These are phyloP conservation scores for Rubia occidens DNA, from an alignment of 305 asterid species.

Conservation along the genomic window DNA sequence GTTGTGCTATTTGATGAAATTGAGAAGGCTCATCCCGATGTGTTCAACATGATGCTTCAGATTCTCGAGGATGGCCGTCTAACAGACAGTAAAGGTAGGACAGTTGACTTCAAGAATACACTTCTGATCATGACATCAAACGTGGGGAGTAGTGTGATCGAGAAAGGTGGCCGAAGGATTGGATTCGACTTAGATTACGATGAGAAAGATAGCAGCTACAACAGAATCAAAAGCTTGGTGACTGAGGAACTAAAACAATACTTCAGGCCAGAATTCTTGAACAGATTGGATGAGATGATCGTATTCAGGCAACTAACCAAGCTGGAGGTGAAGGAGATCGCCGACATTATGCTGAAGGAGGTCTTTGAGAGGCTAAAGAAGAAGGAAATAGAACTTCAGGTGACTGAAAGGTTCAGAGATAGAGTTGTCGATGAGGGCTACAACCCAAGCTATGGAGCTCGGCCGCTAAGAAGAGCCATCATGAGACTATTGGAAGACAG, in stretches of 20 bases:
- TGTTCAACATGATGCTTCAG: slow-evolving; percentile 97
- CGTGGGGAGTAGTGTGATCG: slow-evolving; percentile 87
- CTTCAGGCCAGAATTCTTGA: slow-evolving; percentile 93
- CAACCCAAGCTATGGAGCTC: slow-evolving; percentile 90
- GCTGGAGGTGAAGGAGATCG: slow-evolving; percentile 89
- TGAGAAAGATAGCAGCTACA: slow-evolving; percentile 85
- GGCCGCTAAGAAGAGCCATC: slow-evolving; percentile 85
- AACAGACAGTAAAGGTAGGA: slow-evolving; percentile 94
- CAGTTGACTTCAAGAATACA: slow-evolving; percentile 96
- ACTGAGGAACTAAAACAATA: slow-evolving; percentile 84
- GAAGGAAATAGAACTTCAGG: slow-evolving; percentile 82
- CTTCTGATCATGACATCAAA: slow-evolving; percentile 93
- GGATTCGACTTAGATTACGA: slow-evolving; percentile 79
- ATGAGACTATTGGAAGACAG: slow-evolving; percentile 94
- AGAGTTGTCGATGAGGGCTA: slow-evolving; percentile 94
- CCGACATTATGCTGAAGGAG: slow-evolving; percentile 87
- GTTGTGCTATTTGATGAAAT: slow-evolving; percentile 90
- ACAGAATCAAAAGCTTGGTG: slow-evolving; percentile 80
- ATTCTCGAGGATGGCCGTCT: slow-evolving; percentile 90
- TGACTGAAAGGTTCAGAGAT: slow-evolving; percentile 81
- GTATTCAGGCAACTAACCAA: slow-evolving; percentile 92
- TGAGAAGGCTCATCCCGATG: slow-evolving; percentile 93
- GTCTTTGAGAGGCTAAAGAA: slow-evolving; percentile 61
- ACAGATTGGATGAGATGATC: slow-evolving; percentile 89
- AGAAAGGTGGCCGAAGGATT: slow-evolving; percentile 84